Base-by-base conservation (phyloP, 768 basidiomycete species). In the Pulveroboletus sp. region DNA sequence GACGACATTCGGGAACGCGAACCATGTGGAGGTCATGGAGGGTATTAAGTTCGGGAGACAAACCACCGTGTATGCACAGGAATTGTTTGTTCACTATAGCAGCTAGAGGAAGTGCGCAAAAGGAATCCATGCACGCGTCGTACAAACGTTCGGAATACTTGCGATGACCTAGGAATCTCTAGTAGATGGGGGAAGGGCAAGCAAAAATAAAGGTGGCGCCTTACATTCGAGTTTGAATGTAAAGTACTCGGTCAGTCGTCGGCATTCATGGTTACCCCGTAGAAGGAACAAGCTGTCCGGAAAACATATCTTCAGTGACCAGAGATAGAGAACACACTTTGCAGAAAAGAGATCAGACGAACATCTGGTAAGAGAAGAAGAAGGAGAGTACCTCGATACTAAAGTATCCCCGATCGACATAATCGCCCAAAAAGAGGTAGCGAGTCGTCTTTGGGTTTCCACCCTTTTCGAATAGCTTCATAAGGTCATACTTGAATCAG, bases 51-150 rank as follows among this genome's bases (percentile, higher is more conserved):
- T 99, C 96, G 0, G 96, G 96, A 0, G 91, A 94, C 11, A 99
- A 76, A 15, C 96, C 96, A 28, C 96, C 96, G 54, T 99, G 96
- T 53, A 98, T 96, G 69, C 95, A 99, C 43, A 98, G 75, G 70
- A 99, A 99, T 70, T 98, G 96, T 67, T 97, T 97, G 76, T 99
- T 99, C 95, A 98, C 97, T 63, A 99, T 70, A 30, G 96, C 96
- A 1, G 95, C 95, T 8, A 99, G 79, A 2, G 96, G 96, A 1
- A 99, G 79, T 0, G 89, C 79, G 65, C 94, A 97, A 75, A 99
- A 98, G 0, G 91, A 91, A 26, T 96, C 90, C 93, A 97, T 95
- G 78, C 91, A 93, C 24, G 92, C 93, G 53, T 99, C 93, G 68
- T 99, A 99, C 53, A 99, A 80, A 24, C 84, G 83, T 58, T 97